Evolutionary conservation across 2,329 filamentous ascomycete species (phyloP).

Genomic region (Monosporascus sp.): DNA sequence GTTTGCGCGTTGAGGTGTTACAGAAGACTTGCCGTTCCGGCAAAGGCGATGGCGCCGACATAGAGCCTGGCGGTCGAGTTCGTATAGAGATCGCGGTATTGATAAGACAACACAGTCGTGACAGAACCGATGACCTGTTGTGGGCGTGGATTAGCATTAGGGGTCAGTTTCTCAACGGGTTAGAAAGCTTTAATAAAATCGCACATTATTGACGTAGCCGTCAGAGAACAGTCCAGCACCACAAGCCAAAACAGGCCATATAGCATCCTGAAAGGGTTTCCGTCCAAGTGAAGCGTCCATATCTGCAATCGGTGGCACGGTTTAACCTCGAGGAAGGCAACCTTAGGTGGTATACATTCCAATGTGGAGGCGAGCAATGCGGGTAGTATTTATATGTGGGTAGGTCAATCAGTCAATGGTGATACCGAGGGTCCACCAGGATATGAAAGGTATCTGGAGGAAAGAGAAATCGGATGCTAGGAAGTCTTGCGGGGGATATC

Average conservation of each 20-base stretch:
- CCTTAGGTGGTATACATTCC: too few species aligned
- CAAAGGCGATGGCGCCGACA: conserved; percentile 78
- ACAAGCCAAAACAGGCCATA: conserved; percentile 74
- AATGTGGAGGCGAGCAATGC: too few species aligned
- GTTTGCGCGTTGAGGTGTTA: neutral
- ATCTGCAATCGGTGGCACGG: neutral
- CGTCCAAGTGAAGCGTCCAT: neutral
- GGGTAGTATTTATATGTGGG: too few species aligned
- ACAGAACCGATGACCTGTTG: conserved; percentile 78
- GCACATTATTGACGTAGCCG: conserved; percentile 83
- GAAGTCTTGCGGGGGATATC: too few species aligned
- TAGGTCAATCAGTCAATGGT: too few species aligned
- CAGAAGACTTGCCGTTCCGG: conserved; percentile 51
- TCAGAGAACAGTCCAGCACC: conserved; percentile 88
- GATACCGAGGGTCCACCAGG: too few species aligned
- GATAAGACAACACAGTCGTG: conserved; percentile 63
- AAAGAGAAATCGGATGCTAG: too few species aligned
- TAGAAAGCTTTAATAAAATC: conserved; percentile 8
- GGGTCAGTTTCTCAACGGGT: neutral
- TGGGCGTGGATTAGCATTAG: neutral
- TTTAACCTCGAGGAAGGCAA: too few species aligned
- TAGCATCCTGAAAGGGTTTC: conserved; percentile 25
- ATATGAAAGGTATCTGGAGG: too few species aligned
- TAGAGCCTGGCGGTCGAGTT: conserved; percentile 65
- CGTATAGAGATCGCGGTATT: conserved; percentile 69